Evolutionary conservation across 1,284 basidiomycete genomes (phyloP), one percentile per base, ranked within the genome.

Genomic region (Ceratobasidium sp.): DNA sequence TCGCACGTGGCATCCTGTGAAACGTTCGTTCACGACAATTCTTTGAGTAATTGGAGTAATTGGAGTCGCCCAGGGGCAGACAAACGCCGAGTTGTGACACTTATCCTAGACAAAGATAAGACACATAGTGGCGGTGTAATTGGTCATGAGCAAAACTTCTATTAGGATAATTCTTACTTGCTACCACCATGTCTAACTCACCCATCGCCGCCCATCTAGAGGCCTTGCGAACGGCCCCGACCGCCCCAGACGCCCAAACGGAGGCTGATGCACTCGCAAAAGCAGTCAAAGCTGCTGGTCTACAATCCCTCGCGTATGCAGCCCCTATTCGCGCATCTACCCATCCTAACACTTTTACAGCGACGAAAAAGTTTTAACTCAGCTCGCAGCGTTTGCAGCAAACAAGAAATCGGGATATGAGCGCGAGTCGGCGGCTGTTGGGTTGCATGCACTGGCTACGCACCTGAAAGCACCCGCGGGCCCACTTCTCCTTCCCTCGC

Each of bases 331-430:
- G 6, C 36, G 6, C 36, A 54, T 78, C 59, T 22, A 48, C n/a
- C 73, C 54, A 33, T n/a, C 19, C 60, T 45, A 63, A 56, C 33
- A 48, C 2, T 44, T 24, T 45, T 41, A 22, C 78, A 94, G 92
- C 57, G 89, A 93, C 80, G 82, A 84, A 78, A 83, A 87, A 62
- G 83, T 96, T 56, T 83, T 95, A 59, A 85, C 88, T 74, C 88
- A 90, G 47, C 85, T 96, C 67, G 87, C 93, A 69, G 79, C 82
- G 24, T 96, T 93, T 84, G 91, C 94, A 24, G 89, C 88, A 76
- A 96, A 96, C 83, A 96, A 96, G 85, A 96, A 96, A 85, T 94
- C 92, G 29, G 94, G 92, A 59, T 96, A 91, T 81, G 97, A 98
- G 84, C 92, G 96, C 78, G 96, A 98, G 86, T 95, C 93, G 19